These are phyloP conservation scores for Cladosporium sp. DNA, from an alignment of 2,329 filamentous ascomycete species.

Conservation along the genomic window DNA sequence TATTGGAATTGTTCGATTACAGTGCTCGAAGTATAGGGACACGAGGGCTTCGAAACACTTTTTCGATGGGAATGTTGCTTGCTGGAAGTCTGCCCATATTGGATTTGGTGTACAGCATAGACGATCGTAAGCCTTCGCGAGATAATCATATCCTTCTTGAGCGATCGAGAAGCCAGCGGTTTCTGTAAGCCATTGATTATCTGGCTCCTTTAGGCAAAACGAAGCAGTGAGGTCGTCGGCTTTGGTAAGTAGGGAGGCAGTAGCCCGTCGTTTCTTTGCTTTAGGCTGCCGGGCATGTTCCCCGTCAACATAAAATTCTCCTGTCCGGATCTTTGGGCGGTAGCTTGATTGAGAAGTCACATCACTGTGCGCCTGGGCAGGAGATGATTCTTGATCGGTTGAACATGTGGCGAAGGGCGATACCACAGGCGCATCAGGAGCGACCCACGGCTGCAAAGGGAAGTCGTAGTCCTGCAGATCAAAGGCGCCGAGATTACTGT, in stretches of 20 bases:
- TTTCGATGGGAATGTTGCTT: background rate
- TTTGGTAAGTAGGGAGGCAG: too few species aligned
- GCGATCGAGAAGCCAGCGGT: too few species aligned
- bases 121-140: too few species aligned
- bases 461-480: background rate
- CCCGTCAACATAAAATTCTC: slow-evolving; percentile 27
- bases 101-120: background rate
- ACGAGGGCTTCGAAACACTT: background rate
- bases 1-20: background rate
- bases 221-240: too few species aligned
- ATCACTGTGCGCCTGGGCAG: too few species aligned
- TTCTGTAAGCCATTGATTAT: too few species aligned
- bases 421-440: background rate
- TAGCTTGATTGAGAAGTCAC: too few species aligned
- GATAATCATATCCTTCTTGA: too few species aligned
- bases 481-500: background rate
- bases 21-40: background rate
- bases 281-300: slow-evolving; percentile 21
- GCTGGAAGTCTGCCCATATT: background rate
- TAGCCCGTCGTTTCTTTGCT: slow-evolving; percentile 15
- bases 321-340: background rate
- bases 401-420: too few species aligned
- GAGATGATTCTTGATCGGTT: too few species aligned
- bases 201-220: too few species aligned
- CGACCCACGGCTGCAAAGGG: background rate